Evolutionary conservation across 1,139 yeast species (phyloP), one percentile per base, ranked within the genome.

Genomic region (Hanseniaspora uvarum): DNA sequence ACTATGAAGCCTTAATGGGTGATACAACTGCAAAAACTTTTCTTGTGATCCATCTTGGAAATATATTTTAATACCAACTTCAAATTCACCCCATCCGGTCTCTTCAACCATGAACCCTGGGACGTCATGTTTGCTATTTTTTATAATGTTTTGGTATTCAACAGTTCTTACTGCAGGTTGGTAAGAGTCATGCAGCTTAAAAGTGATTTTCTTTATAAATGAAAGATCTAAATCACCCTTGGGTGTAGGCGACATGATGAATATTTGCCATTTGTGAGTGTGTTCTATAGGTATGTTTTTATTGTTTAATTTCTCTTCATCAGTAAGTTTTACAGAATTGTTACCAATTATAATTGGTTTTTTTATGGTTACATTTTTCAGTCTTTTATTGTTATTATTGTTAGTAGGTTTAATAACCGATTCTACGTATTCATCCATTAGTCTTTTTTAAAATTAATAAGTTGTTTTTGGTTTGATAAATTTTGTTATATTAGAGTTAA

Each of bases 61-160:
- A 67, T 83, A 89, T 34, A 92, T 78, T 66, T 89, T 86, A 56
- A 92, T 82, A 40, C 85, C 79, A 58, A 94, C 85, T 64, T 92
- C 99, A 69, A 92, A 92, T 68, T 92, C 99, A 58, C 99, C 99
- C 99, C 99, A 92, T 0, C 99, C 99, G 0, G 97, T 86, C 65
- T 94, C 99, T 0, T 96, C 86, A 14, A 92, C 89, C 66, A 89
- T 94, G 63, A 85, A 92, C 0, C 98, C 98, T 2, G 96, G 96
- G 34, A 31, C 28, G 7, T 31, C 30, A 6, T 39, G 43, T 12
- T 23, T 36, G 7, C 31, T 28, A 11, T 38, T 28, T n/a, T 41
- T 36, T 11, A 44, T 44, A 12, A 31, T 19, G 26, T 33, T 19
- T 19, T 44, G 36, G 18, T 75, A 68, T 59, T 92, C 98, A 7